Evolutionary conservation across 192 early-diverging fungal genomes (phyloP).

Genomic region (Rhizoclosmatium sp.): DNA sequence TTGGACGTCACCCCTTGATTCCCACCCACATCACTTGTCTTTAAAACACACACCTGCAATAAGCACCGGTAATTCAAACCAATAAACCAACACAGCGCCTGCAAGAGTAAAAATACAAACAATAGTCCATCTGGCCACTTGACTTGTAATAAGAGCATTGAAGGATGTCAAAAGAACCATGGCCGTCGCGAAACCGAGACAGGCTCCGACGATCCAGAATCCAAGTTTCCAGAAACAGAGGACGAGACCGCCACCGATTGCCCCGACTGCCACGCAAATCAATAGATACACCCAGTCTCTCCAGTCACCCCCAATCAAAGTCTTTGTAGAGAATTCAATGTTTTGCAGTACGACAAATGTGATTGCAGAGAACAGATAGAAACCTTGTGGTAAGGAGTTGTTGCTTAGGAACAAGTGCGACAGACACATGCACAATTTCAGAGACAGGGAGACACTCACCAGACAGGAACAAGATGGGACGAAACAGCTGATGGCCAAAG

Average conservation of each 20-base stretch:
- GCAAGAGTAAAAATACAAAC: neutral
- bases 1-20: no score
- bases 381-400: neutral
- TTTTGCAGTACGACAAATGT: constrained; percentile 7
- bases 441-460: neutral
- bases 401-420: neutral
- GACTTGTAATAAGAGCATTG: neutral
- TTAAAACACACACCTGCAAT: constrained; percentile 17
- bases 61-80: constrained; percentile 40
- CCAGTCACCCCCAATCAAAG: neutral
- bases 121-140: neutral
- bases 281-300: constrained; percentile 6
- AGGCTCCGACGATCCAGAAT: neutral
- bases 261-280: neutral
- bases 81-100: constrained; percentile 36
- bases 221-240: constrained; percentile 21
- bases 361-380: neutral
- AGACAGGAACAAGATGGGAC: neutral
- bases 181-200: neutral
- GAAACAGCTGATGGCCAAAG: neutral
- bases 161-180: neutral
- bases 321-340: neutral
- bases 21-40: no score
- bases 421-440: no score
- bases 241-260: neutral